Evolutionary conservation across 768 basidiomycete genomes (phyloP).

Genomic region (Serendipita sp.): DNA sequence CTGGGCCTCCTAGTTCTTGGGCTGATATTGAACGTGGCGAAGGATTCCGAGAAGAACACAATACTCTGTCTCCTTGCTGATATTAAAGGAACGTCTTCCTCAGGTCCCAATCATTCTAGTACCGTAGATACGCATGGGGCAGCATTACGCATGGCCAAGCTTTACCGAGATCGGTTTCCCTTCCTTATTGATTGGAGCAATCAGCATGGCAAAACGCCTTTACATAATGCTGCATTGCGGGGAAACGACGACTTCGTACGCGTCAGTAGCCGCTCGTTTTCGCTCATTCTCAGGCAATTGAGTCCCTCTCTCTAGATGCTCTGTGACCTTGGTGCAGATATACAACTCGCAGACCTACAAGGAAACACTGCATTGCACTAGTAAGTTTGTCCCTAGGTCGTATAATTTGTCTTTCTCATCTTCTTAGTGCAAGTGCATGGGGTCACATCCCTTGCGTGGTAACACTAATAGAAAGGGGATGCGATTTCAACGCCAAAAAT

Average conservation of each 20-base stretch:
- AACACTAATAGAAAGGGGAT: constrained; percentile 77
- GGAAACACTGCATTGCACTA: constrained; percentile 91
- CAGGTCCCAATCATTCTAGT: constrained; percentile 32
- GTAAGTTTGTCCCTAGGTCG: constrained; percentile 30
- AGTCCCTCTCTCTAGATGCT: constrained; percentile 44
- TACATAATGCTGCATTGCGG: constrained; percentile 75
- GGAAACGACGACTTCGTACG: constrained; percentile 83
- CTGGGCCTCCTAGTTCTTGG: not conserved
- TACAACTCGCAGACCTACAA: constrained; percentile 76
- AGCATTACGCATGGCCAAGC: constrained; percentile 67
- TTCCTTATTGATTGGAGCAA: constrained; percentile 90
- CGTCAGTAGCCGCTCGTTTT: constrained; percentile 31
- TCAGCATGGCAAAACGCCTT: constrained; percentile 71
- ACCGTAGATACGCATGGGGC: constrained; percentile 53
- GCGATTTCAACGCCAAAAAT: constrained; percentile 67
- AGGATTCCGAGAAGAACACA: constrained; percentile 90
- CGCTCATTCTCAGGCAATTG: constrained; percentile 10
- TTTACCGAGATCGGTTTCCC: constrained; percentile 77
- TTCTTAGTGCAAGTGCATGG: constrained; percentile 68
- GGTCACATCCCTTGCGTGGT: constrained; percentile 71
- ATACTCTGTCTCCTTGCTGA: constrained; percentile 89
- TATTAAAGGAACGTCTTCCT: constrained; percentile 36
- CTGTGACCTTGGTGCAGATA: constrained; percentile 79
- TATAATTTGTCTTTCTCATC: not conserved
- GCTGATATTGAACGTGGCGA: not conserved